Evolutionary conservation across 768 basidiomycete genomes (phyloP).

Genomic region (Clavaria fumosa): DNA sequence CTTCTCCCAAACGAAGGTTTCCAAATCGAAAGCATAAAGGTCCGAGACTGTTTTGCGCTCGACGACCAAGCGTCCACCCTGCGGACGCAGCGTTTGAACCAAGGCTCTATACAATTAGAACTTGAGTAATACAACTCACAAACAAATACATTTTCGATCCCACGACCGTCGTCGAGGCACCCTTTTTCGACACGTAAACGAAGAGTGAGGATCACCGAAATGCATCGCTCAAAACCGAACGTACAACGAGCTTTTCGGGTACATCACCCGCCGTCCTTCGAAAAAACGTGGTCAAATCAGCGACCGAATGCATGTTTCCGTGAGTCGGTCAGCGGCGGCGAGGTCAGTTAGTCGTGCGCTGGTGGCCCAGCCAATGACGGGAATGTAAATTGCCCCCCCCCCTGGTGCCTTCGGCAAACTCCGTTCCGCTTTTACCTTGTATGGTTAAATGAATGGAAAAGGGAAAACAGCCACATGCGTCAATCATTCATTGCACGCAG

Average conservation of each 20-base stretch:
- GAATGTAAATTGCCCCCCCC: too few relatives aligned
- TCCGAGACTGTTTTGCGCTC: constrained; percentile 82
- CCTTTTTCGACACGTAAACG: constrained; percentile 25
- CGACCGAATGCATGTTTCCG: constrained; percentile 61
- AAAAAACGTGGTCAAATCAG: constrained; percentile 78
- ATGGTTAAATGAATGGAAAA: too few relatives aligned
- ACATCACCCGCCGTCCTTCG: constrained; percentile 75
- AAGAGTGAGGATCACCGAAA: too few relatives aligned
- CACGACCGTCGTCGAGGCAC: constrained; percentile 82
- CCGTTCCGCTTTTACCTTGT: too few relatives aligned
- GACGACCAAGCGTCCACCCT: constrained; percentile 81
- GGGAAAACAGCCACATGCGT: too few relatives aligned
- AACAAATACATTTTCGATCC: constrained; percentile 85
- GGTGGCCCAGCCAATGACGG: too few relatives aligned
- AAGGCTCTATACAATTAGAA: not conserved
- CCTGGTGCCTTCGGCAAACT: too few relatives aligned
- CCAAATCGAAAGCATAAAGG: constrained; percentile 80
- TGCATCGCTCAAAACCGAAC: constrained; percentile 17
- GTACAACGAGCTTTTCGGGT: constrained; percentile 74
- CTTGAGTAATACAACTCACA: constrained; percentile 30
- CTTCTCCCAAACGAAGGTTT: constrained; percentile 68
- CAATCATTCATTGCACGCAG: too few relatives aligned
- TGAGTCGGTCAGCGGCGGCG: too few relatives aligned
- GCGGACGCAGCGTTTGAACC: constrained; percentile 1
- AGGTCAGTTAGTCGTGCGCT: too few relatives aligned